Conservation (phyloP, 331 rosid genomes). For the Ulmus americana region DNA sequence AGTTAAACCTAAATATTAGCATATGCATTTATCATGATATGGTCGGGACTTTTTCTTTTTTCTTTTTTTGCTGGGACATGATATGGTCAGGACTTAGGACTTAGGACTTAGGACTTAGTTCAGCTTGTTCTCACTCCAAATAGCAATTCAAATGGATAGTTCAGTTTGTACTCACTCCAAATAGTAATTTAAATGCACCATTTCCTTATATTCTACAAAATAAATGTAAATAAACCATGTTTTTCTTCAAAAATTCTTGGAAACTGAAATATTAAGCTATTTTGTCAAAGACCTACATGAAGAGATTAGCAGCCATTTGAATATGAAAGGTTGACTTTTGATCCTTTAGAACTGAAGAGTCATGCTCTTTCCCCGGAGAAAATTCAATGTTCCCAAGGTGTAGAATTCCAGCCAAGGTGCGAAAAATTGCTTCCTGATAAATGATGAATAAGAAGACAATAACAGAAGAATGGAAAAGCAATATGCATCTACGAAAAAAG, state of each 20-base stretch:
- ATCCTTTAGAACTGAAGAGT: constrained; percentile 72
- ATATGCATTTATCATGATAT: constrained; percentile 7
- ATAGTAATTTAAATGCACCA: not conserved
- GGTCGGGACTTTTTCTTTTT: not conserved
- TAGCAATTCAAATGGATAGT: too few relatives aligned
- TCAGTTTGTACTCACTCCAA: not conserved
- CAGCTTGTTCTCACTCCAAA: too few relatives aligned
- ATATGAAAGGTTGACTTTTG: constrained; percentile 70
- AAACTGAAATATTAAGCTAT: not conserved
- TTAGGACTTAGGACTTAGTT: too few relatives aligned
- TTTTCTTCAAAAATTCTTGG: not conserved
- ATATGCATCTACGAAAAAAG: too few relatives aligned
- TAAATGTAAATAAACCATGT: not conserved
- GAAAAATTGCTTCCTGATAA: constrained; percentile 77
- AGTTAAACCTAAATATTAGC: constrained; percentile 3
- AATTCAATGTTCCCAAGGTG: constrained; percentile 90
- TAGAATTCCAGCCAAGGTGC: constrained; percentile 80
- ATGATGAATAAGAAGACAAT: constrained; percentile 12
- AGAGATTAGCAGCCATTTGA: constrained; percentile 74
- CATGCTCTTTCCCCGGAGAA: constrained; percentile 93
- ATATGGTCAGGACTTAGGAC: too few relatives aligned
- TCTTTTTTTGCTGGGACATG: too few relatives aligned
- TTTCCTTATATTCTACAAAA: not conserved
- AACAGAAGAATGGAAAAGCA: constrained; percentile 5
- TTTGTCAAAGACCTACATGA: constrained; percentile 52